phyloP scores from a whole-genome alignment of 805 yeast species.

The Metschnikowia bowlesiae region DNA sequence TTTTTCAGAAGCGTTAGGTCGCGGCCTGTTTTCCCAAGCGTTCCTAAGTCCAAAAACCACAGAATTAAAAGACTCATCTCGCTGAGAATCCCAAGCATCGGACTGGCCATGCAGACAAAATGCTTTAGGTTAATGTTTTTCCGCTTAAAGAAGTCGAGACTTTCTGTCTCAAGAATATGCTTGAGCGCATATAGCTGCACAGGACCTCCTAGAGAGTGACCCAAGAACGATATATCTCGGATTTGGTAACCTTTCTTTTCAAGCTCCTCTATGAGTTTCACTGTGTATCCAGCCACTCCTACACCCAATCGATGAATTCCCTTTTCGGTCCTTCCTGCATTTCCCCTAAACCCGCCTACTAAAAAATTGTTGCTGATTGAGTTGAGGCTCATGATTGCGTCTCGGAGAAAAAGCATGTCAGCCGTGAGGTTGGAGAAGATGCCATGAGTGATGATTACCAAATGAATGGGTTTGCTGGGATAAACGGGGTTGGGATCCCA shows the following conservation, averaged over 20 bases:
- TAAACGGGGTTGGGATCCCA: slow-evolving; percentile 26
- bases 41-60: slow-evolving; percentile 42
- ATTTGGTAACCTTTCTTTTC: slow-evolving; percentile 15
- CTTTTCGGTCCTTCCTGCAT: slow-evolving; percentile 40
- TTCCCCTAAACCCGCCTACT: slow-evolving; percentile 35
- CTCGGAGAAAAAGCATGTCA: slow-evolving; percentile 41
- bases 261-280: slow-evolving; percentile 23
- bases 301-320: slow-evolving; percentile 37
- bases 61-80: slow-evolving; percentile 37
- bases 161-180: slow-evolving; percentile 29
- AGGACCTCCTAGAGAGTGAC: slow-evolving; percentile 43
- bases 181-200: slow-evolving; percentile 40
- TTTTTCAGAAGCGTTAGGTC: slow-evolving; percentile 38
- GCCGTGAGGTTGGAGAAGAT: slow-evolving; percentile 41
- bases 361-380: slow-evolving; percentile 27
- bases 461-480: slow-evolving; percentile 32
- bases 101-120: slow-evolving; percentile 39
- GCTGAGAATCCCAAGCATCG: slow-evolving; percentile 38
- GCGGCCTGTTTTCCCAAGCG: slow-evolving; percentile 43
- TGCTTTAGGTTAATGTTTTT: slow-evolving; percentile 28
- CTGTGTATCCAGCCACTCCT: slow-evolving; percentile 26
- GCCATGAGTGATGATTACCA: slow-evolving; percentile 42
- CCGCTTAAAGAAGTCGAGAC: slow-evolving; percentile 26
- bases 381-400: slow-evolving; percentile 21
- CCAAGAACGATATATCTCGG: slow-evolving; percentile 36